phyloP scores from a whole-genome alignment of 345 rosid species.

The Arabidopsis thaliana region TAIR10.1 NC_003076.8:17593501-17594000 shows the following conservation, averaged over 20 bases:
- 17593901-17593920: not conserved
- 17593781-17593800: not conserved
- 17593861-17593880: too few species aligned
- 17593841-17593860: not conserved
- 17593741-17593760: not conserved
- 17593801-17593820: too few species aligned
- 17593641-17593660: not conserved
- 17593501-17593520: not conserved
- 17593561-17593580: not conserved
- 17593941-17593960: not conserved
- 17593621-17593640: not conserved
- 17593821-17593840: not conserved
- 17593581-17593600: not conserved
- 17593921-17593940: not conserved
- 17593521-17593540: slow-evolving; percentile 3
- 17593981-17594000: not conserved
- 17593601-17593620: not conserved
- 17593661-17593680: not conserved
- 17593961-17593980: not conserved
- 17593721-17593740: not conserved
- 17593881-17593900: not conserved
- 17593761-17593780: too few species aligned
- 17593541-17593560: not conserved
- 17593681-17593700: not conserved
- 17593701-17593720: not conserved